A percentile compares a stretch with the other conserved stretches of the same genome.
phyloP scores from a whole-genome alignment of 2,329 filamentous ascomycete genomes.

The Blastomyces percursus region DNA sequence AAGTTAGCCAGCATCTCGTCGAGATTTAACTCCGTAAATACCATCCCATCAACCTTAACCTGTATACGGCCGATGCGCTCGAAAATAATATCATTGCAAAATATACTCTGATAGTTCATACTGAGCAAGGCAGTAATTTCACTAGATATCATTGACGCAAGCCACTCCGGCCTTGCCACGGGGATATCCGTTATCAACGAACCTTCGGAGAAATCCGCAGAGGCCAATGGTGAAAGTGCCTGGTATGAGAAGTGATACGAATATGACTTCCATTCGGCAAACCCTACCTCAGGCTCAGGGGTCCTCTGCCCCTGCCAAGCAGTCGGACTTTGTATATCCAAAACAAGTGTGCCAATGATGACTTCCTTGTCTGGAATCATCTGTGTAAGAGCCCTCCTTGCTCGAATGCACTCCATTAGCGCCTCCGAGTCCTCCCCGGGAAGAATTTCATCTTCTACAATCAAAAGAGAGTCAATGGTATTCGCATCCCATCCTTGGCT shows the following conservation, averaged over 20 bases:
- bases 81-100: not conserved
- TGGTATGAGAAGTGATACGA: not conserved
- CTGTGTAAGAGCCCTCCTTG: not conserved
- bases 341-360: not conserved
- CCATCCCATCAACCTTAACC: not conserved
- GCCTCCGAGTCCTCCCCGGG: not conserved
- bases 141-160: not conserved
- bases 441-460: not conserved
- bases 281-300: not conserved
- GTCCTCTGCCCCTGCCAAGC: not conserved
- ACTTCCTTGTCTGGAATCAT: not conserved
- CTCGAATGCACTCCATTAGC: not conserved
- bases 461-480: not conserved
- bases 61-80: not conserved
- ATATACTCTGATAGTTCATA: not conserved
- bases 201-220: not conserved
- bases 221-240: not conserved
- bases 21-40: not conserved
- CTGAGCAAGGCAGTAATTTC: not conserved
- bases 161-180: not conserved
- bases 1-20: not conserved
- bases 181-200: not conserved
- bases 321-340: not conserved
- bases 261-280: not conserved
- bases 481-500: not conserved